Percentiles rank a stretch among this genome's conserved stretches.
These are phyloP conservation scores for Mycena kentingensis DNA, from an alignment of 768 basidiomycete genomes.

Conservation along the genomic window DNA sequence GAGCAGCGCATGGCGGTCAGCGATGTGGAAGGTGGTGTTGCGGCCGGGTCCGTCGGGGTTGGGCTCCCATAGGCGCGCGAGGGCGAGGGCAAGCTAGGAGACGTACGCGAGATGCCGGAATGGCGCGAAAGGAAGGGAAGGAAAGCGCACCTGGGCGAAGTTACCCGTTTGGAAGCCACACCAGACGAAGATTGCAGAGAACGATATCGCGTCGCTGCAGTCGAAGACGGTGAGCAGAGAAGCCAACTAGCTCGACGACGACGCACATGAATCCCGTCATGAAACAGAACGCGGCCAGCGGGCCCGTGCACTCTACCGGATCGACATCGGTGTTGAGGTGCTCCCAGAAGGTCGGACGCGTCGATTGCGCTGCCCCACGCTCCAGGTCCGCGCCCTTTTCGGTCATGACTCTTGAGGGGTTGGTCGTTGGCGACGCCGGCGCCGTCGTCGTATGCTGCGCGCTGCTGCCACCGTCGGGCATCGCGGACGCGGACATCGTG, in stretches of 20 bases:
- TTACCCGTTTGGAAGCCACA: constrained; percentile 86
- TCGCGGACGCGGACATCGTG: too few species aligned
- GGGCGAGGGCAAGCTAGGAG: constrained; percentile 70
- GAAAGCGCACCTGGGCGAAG: constrained; percentile 55
- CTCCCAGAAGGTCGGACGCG: too few species aligned
- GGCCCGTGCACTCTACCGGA: constrained; percentile 36
- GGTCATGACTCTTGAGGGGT: too few species aligned
- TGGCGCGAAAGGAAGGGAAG: not conserved
- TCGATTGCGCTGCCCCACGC: too few species aligned
- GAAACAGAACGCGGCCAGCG: constrained; percentile 53
- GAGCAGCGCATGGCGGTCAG: constrained; percentile 81
- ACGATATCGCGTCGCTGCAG: constrained; percentile 66
- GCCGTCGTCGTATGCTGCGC: too few species aligned
- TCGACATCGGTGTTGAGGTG: too few species aligned
- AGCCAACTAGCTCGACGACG: not conserved
- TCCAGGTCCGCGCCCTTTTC: too few species aligned
- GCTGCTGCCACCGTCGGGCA: too few species aligned
- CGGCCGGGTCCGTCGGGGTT: constrained; percentile 42
- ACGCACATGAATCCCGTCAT: constrained; percentile 62
- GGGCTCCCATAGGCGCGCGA: constrained; percentile 82
- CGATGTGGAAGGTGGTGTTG: constrained; percentile 64
- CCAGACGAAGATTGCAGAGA: constrained; percentile 82
- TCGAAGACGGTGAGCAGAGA: not conserved
- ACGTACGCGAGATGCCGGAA: not conserved
- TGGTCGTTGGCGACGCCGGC: too few species aligned